Evolutionary conservation across 2,329 filamentous ascomycete genomes (phyloP).

Genomic region (Colletotrichum brevisporum): DNA sequence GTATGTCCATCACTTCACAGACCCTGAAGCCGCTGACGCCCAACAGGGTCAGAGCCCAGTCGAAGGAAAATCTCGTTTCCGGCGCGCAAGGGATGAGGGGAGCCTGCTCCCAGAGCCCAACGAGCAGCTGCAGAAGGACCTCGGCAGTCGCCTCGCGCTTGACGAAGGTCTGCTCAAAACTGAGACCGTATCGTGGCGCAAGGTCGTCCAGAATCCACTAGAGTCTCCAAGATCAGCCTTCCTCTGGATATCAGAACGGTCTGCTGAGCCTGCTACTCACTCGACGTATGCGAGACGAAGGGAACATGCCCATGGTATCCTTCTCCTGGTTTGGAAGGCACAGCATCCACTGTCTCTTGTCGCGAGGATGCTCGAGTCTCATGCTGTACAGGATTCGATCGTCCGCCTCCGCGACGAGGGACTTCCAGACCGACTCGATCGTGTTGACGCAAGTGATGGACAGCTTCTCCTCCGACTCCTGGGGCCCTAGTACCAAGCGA

Average conservation of each 20-base stretch:
- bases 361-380: neutral
- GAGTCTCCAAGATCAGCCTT: neutral
- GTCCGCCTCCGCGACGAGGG: neutral
- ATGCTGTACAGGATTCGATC: neutral
- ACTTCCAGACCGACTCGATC: neutral
- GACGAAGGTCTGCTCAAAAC: neutral
- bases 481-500: too few species aligned
- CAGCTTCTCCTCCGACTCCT: too few species aligned
- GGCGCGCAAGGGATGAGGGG: neutral
- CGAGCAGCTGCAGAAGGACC: neutral
- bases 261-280: too few species aligned
- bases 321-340: neutral
- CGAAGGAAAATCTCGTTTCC: too few species aligned
- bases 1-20: conserved; percentile 6
- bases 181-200: neutral
- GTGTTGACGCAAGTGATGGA: neutral
- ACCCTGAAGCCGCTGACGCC: neutral
- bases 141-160: neutral
- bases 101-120: neutral
- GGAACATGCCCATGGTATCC: neutral
- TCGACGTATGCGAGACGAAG: neutral
- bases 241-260: neutral
- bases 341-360: neutral
- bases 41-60: too few species aligned
- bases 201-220: neutral